Percentiles rank a stretch among this genome's conserved stretches.
Evolutionary conservation across 2,329 filamentous ascomycete species (phyloP).

Genomic region (Cytospora mali): DNA sequence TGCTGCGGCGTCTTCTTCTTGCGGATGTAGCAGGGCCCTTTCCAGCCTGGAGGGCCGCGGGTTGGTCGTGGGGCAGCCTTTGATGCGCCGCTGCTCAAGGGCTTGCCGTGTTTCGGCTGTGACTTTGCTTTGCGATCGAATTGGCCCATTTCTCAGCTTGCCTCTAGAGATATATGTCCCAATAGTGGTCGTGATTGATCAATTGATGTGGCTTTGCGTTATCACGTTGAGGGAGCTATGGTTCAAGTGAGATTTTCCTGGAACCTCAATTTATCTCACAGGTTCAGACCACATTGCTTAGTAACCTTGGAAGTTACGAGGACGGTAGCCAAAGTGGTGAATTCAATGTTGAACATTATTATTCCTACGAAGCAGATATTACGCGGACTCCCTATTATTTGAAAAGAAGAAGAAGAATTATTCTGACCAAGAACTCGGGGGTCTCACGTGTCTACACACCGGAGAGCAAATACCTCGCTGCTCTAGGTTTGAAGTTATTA

Average conservation of each 20-base stretch:
- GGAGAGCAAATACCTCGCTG: background rate
- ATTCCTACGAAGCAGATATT: too few species aligned
- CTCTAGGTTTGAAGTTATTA: too few species aligned
- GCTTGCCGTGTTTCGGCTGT: slow-evolving; percentile 20
- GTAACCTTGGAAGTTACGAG: background rate
- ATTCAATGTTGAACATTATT: too few species aligned
- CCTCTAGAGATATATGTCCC: background rate
- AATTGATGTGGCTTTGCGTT: background rate
- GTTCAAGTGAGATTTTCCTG: slow-evolving; percentile 1
- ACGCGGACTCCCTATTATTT: too few species aligned
- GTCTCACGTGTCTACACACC: background rate
- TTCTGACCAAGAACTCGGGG: background rate
- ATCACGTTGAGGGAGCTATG: background rate
- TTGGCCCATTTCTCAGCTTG: background rate
- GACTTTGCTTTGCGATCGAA: slow-evolving; percentile 24
- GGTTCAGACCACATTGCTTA: background rate
- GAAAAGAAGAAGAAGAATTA: background rate
- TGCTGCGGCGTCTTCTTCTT: slow-evolving; percentile 10
- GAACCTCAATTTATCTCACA: slow-evolving; percentile 6
- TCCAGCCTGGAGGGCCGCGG: slow-evolving; percentile 18
- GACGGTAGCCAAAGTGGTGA: background rate
- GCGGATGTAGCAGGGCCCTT: slow-evolving; percentile 15
- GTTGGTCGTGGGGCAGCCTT: slow-evolving; percentile 10
- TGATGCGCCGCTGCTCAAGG: slow-evolving; percentile 14
- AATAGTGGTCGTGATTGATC: background rate